Conservation (phyloP, 345 rosid genomes). For the Kandelia obovata region DNA sequence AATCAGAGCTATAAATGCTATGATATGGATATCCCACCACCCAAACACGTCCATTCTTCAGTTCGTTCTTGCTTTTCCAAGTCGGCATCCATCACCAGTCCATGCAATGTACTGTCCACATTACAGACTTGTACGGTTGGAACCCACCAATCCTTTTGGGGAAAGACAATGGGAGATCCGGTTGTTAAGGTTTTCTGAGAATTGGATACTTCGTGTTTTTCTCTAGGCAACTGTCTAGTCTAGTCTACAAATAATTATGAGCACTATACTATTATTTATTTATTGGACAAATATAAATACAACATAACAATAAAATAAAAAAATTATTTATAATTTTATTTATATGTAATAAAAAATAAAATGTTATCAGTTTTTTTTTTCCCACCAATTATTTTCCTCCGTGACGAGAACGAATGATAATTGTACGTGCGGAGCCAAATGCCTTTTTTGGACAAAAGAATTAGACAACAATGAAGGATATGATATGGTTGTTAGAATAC, state of each 20-base stretch:
- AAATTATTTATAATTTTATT: too few relatives aligned
- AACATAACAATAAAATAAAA: too few relatives aligned
- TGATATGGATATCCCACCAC: conserved; percentile 16
- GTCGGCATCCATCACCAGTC: neutral
- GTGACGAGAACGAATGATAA: neutral
- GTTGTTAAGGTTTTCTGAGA: conserved; percentile 1
- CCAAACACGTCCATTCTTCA: neutral
- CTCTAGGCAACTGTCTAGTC: neutral
- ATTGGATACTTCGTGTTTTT: neutral
- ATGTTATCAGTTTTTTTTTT: too few relatives aligned
- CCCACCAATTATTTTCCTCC: too few relatives aligned
- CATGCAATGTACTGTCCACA: conserved; percentile 21
- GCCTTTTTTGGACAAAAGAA: neutral
- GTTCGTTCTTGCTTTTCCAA: neutral
- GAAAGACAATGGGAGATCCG: neutral
- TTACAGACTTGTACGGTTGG: conserved; percentile 16
- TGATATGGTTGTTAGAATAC: conserved; percentile 21
- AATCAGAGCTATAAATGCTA: conserved; percentile 2
- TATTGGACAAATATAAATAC: too few relatives aligned
- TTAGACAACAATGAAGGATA: neutral
- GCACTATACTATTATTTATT: too few relatives aligned
- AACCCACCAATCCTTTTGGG: neutral
- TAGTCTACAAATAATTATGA: neutral
- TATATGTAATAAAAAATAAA: too few relatives aligned
- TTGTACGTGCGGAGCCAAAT: neutral